Conservation (phyloP, 2,329 filamentous ascomycete genomes). For the Dactylellina sp. region DNA sequence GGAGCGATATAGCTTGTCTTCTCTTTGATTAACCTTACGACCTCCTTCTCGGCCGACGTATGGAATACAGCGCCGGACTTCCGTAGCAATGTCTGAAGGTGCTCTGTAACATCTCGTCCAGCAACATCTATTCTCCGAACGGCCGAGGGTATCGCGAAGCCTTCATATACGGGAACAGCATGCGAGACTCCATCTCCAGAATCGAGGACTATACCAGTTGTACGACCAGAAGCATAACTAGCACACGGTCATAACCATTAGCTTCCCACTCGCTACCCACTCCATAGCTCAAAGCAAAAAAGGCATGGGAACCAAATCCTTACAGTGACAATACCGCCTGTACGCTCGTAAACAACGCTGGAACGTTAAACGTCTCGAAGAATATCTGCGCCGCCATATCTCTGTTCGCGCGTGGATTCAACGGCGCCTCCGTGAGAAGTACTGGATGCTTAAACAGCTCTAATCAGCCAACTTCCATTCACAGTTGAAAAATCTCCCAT, state of each 20-base stretch:
- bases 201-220: slow-evolving; percentile 94
- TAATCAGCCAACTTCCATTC: slow-evolving; percentile 44
- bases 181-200: slow-evolving; percentile 96
- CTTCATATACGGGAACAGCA: slow-evolving; percentile 96
- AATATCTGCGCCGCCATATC: slow-evolving; percentile 97
- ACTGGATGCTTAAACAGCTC: slow-evolving; percentile 80
- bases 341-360: slow-evolving; percentile 94
- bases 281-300: neutral
- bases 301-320: slow-evolving; percentile 9
- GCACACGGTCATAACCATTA: slow-evolving; percentile 10
- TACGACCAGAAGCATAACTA: slow-evolving; percentile 84
- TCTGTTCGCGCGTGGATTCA: slow-evolving; percentile 95
- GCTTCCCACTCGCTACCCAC: neutral
- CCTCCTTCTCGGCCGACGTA: slow-evolving; percentile 98
- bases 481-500: slow-evolving; percentile 44
- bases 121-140: slow-evolving; percentile 97
- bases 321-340: slow-evolving; percentile 93
- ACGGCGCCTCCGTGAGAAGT: slow-evolving; percentile 90
- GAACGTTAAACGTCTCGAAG: slow-evolving; percentile 98
- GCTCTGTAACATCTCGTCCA: slow-evolving; percentile 93
- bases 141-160: slow-evolving; percentile 94
- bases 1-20: slow-evolving; percentile 89
- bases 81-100: slow-evolving; percentile 88
- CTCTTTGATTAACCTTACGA: slow-evolving; percentile 98
- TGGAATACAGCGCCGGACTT: slow-evolving; percentile 96